A percentile compares a stretch with the other conserved stretches of the same genome.
These are phyloP conservation scores for Astrocystis sublimbata DNA, from an alignment of 495 filamentous ascomycete genomes.

Conservation along the genomic window DNA sequence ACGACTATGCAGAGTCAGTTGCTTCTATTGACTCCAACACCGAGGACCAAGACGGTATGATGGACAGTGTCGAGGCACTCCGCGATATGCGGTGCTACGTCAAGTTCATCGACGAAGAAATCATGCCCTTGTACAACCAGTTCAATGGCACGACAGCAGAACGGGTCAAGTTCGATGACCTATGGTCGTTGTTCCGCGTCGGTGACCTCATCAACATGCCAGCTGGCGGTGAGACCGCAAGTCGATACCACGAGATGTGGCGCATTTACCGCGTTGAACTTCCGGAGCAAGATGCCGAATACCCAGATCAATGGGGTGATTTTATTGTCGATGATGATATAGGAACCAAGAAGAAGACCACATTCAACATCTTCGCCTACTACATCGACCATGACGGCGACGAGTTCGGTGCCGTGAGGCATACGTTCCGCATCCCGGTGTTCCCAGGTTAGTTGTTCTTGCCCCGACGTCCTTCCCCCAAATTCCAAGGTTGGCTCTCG, in stretches of 20 bases:
- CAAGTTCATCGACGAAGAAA: slow-evolving; percentile 37
- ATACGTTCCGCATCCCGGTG: slow-evolving; percentile 43
- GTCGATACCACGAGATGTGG: slow-evolving; percentile 33
- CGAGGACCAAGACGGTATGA: slow-evolving; percentile 29
- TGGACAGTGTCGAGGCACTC: slow-evolving; percentile 37
- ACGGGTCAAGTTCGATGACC: slow-evolving; percentile 35
- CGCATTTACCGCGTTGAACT: slow-evolving; percentile 33
- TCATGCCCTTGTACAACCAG: slow-evolving; percentile 34
- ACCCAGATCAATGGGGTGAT: slow-evolving; percentile 25
- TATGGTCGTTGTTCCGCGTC: slow-evolving; percentile 42
- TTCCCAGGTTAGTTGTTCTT: slow-evolving; percentile 43
- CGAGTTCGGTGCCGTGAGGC: slow-evolving; percentile 50
- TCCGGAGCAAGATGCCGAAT: slow-evolving; percentile 22
- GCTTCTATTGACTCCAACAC: slow-evolving; percentile 30
- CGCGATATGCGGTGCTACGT: slow-evolving; percentile 37
- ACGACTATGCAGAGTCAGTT: slow-evolving; percentile 26
- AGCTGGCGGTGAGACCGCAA: slow-evolving; percentile 23
- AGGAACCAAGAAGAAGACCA: slow-evolving; percentile 23
- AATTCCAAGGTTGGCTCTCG: neutral
- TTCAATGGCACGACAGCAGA: slow-evolving; percentile 26
- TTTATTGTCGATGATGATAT: slow-evolving; percentile 29
- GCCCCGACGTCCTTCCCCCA: neutral
- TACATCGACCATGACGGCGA: slow-evolving; percentile 64
- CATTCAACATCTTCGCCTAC: slow-evolving; percentile 38
- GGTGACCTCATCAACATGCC: slow-evolving; percentile 39